phyloP scores from a whole-genome alignment of 2,329 filamentous ascomycete genomes.

The Monilinia polystroma region DNA sequence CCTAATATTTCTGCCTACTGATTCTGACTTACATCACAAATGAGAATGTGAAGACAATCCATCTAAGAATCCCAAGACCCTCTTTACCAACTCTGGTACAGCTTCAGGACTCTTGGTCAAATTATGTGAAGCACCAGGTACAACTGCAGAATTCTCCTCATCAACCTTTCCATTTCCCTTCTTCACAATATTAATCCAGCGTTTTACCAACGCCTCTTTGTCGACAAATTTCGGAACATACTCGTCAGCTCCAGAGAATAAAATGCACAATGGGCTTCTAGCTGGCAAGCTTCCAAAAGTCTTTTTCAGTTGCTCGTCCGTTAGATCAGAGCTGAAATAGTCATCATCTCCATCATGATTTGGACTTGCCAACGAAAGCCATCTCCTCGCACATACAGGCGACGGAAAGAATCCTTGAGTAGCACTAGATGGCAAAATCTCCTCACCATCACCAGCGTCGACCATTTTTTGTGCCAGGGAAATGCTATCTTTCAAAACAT shows the following conservation, averaged over 20 bases:
- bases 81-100: conserved; percentile 49
- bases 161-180: conserved; percentile 49
- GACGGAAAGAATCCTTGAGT: conserved; percentile 39
- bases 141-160: conserved; percentile 48
- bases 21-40: not conserved
- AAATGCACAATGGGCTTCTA: conserved; percentile 47
- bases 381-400: conserved; percentile 56
- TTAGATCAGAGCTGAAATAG: conserved; percentile 64
- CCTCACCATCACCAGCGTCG: conserved; percentile 44
- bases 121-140: conserved; percentile 52
- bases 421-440: conserved; percentile 44
- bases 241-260: conserved; percentile 53
- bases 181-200: conserved; percentile 49
- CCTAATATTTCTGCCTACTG: no score
- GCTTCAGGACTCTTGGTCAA: conserved; percentile 48
- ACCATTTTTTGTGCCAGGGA: conserved; percentile 46
- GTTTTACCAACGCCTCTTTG: conserved; percentile 48
- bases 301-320: conserved; percentile 48
- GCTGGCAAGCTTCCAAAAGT: conserved; percentile 57
- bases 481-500: conserved; percentile 41
- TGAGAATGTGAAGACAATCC: conserved; percentile 19
- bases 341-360: conserved; percentile 61
- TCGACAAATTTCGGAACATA: conserved; percentile 50
- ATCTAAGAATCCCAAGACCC: conserved; percentile 52
- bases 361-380: conserved; percentile 57